These are phyloP conservation scores for Meyerozyma smithsonii DNA, from an alignment of 1,139 yeast genomes.

Conservation along the genomic window DNA sequence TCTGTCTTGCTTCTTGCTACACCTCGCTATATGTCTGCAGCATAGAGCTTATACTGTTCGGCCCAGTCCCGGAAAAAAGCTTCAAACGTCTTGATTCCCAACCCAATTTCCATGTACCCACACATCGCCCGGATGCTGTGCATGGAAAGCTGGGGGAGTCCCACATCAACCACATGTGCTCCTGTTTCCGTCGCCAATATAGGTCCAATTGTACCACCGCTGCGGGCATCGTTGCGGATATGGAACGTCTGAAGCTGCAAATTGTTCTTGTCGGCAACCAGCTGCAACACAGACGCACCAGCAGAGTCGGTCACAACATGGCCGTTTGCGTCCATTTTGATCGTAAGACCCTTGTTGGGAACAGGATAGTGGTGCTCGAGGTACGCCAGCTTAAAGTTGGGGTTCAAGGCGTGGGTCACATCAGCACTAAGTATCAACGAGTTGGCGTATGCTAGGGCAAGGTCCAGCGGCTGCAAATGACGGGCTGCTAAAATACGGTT, in stretches of 20 bases:
- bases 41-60: conserved; percentile 18
- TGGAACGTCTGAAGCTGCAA: conserved; percentile 38
- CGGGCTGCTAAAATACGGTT: conserved; percentile 11
- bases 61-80: conserved; percentile 39
- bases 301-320: conserved; percentile 42
- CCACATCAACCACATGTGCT: conserved; percentile 42
- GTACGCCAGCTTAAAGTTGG: conserved; percentile 36
- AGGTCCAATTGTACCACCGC: conserved; percentile 48
- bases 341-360: conserved; percentile 38
- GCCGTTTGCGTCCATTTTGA: conserved; percentile 38
- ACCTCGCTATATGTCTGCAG: background rate
- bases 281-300: conserved; percentile 30
- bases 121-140: conserved; percentile 41
- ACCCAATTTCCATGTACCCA: conserved; percentile 41
- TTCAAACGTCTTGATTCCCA: conserved; percentile 35
- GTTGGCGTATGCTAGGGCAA: conserved; percentile 28
- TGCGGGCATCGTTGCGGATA: conserved; percentile 39
- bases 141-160: conserved; percentile 44
- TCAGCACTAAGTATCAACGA: conserved; percentile 40
- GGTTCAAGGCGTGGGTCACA: conserved; percentile 44
- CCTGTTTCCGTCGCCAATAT: conserved; percentile 35
- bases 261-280: conserved; percentile 24
- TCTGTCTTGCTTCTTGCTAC: background rate
- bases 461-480: conserved; percentile 3
- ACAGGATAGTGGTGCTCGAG: conserved; percentile 36